Base-by-base conservation (phyloP, 305 asterid genomes). In the Solanum hybrid region DNA sequence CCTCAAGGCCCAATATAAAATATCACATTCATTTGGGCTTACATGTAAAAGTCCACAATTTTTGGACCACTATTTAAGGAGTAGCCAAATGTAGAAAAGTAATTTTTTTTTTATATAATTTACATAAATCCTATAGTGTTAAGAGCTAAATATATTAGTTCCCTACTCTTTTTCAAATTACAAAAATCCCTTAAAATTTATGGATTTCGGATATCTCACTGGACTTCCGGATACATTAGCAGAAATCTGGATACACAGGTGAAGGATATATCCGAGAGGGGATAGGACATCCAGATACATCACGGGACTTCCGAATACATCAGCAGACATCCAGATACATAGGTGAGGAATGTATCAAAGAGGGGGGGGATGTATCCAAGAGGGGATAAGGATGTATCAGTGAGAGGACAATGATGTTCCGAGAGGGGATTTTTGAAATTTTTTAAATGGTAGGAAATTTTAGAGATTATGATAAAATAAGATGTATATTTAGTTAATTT, bases 321-420 rank as follows among this genome's bases (percentile, higher is more conserved):
- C n/a, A 51, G 0, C 1, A 51, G n/a, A 15, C 3, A 51, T 51
- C n/a, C 0, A 0, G 68, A 15, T 51, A 15, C 9, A 57, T 57
- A 0, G 24, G 70, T 57, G 24, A 57, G 0, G n/a, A 24, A 6
- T 51, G n/a, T 51, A 17, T 6, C 3, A 51, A 0, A 51, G n/a
- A 13, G 61, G 61, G 7, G 20, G 13, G 61, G 7, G 3, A 45
- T 45, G 20, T 14, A 45, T 2, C 61, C 65, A 14, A 45, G 65
- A 57, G 24, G 70, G 70, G 24, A 57, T 17, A 17, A 6, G 3
- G 24, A 57, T 57, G 10, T 57, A 57, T 57, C 24, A 17, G 2
- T 3, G 70, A 57, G 24, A 57, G n/a, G 24, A 57, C 10, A 17
- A 2, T 57, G n/a, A 57, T 57, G 10, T 57, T 15, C 1, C 1